Evolutionary conservation across 2,329 filamentous ascomycete species (phyloP).

Genomic region (Fusarium newnesense): DNA sequence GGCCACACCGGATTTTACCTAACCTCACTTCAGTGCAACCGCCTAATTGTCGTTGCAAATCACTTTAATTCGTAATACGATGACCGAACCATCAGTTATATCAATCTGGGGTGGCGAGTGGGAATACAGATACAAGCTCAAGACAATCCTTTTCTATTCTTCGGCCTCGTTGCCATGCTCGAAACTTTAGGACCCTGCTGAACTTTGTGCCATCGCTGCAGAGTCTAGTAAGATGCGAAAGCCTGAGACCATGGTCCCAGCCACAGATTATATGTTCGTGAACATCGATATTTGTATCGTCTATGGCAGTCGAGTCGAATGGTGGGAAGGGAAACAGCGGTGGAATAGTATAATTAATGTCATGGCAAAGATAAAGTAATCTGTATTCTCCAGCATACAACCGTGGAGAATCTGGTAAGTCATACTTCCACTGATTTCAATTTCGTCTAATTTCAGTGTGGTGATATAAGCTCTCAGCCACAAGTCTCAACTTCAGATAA

Average conservation of each 20-base stretch:
- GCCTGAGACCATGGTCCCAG: constrained; percentile 3
- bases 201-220: background rate
- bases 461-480: too few relatives aligned
- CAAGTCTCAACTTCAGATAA: too few relatives aligned
- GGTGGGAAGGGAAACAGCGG: constrained; percentile 32
- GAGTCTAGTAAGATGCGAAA: constrained; percentile 8
- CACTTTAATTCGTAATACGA: too few relatives aligned
- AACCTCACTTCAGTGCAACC: too few relatives aligned
- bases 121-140: too few relatives aligned
- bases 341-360: constrained; percentile 3
- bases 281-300: constrained; percentile 33
- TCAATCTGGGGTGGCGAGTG: too few relatives aligned
- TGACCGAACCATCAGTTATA: too few relatives aligned
- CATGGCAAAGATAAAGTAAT: constrained; percentile 29
- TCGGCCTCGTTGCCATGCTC: background rate
- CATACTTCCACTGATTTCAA: too few relatives aligned
- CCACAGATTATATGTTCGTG: constrained; percentile 21
- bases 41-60: too few relatives aligned
- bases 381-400: constrained; percentile 18
- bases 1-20: too few relatives aligned
- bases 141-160: background rate
- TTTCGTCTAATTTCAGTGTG: too few relatives aligned
- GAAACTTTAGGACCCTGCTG: background rate
- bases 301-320: constrained; percentile 24
- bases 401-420: too few relatives aligned